These are phyloP conservation scores for Poteriospumella lacustris DNA, from an alignment of 108 stramenopile species.

Conservation along the genomic window DNA sequence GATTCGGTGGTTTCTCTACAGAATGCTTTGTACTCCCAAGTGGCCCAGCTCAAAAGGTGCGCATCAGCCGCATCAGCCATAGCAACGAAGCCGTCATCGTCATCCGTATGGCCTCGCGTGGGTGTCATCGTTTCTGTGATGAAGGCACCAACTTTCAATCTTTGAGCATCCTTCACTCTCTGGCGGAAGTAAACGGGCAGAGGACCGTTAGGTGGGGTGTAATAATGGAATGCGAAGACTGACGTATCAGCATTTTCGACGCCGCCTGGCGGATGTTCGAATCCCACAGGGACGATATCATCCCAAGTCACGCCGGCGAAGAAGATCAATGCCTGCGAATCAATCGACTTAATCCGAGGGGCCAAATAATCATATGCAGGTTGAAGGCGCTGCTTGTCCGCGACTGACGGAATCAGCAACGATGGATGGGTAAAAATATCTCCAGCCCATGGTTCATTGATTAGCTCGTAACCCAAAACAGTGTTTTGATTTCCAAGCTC, in stretches of 20 bases:
- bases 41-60: neutral
- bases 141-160: neutral
- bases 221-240: slow-evolving; percentile 13
- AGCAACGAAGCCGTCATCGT: neutral
- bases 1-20: neutral
- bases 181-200: neutral
- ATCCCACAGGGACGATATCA: slow-evolving; percentile 20
- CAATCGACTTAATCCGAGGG: neutral
- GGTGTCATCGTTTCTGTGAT: neutral
- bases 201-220: neutral
- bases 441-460: slow-evolving; percentile 30
- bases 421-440: neutral
- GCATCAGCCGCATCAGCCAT: neutral
- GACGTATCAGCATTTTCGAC: neutral
- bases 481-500: neutral
- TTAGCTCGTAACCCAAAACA: neutral
- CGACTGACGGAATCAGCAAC: neutral
- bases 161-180: neutral
- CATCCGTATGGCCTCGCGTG: neutral
- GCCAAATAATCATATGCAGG: neutral
- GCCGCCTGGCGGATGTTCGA: neutral
- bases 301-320: slow-evolving; percentile 24
- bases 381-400: neutral
- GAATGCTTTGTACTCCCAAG: slow-evolving; percentile 18
- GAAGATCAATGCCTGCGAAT: neutral